phyloP scores from a whole-genome alignment of 2,329 filamentous ascomycete genomes.

The Bretziella fagacearum region DNA sequence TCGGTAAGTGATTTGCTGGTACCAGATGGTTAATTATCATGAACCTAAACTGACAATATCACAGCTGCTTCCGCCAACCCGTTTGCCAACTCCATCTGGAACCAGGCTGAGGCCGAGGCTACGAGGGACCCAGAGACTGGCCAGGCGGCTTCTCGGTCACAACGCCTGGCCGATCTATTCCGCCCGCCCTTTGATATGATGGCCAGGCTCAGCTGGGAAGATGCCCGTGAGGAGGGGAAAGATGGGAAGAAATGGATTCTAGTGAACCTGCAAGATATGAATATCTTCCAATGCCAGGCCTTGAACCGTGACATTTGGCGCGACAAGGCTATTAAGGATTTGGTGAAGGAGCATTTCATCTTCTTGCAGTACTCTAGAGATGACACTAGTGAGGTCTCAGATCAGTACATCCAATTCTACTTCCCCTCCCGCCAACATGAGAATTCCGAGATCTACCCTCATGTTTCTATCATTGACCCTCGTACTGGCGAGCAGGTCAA shows the following conservation, averaged over 20 bases:
- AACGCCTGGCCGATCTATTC: slow-evolving; percentile 76
- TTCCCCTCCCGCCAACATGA: slow-evolving; percentile 55
- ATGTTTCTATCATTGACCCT: slow-evolving; percentile 90
- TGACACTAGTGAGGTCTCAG: slow-evolving; percentile 45
- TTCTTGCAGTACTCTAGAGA: slow-evolving; percentile 90
- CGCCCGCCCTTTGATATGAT: slow-evolving; percentile 86
- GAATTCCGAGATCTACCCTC: slow-evolving; percentile 77
- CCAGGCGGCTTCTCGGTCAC: slow-evolving; percentile 38
- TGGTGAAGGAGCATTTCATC: slow-evolving; percentile 80
- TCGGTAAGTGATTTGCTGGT: slow-evolving; percentile 11
- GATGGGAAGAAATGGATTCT: slow-evolving; percentile 85
- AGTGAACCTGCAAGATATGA: slow-evolving; percentile 86
- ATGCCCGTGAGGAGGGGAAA: slow-evolving; percentile 70
- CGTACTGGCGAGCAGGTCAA: slow-evolving; percentile 95
- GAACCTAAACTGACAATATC: neutral
- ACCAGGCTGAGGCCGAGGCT: slow-evolving; percentile 14
- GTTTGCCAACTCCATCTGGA: slow-evolving; percentile 26
- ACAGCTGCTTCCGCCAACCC: slow-evolving; percentile 20
- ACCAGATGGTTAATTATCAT: too few relatives aligned
- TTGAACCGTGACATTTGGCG: slow-evolving; percentile 96
- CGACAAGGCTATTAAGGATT: slow-evolving; percentile 57
- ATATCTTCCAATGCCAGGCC: slow-evolving; percentile 85
- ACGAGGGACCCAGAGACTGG: slow-evolving; percentile 13
- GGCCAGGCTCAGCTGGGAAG: slow-evolving; percentile 61
- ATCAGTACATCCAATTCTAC: slow-evolving; percentile 81